A percentile compares a stretch with the other conserved stretches of the same genome.
These are phyloP conservation scores for Tulasnella sp. DNA, from an alignment of 768 basidiomycete species.

Conservation along the genomic window DNA sequence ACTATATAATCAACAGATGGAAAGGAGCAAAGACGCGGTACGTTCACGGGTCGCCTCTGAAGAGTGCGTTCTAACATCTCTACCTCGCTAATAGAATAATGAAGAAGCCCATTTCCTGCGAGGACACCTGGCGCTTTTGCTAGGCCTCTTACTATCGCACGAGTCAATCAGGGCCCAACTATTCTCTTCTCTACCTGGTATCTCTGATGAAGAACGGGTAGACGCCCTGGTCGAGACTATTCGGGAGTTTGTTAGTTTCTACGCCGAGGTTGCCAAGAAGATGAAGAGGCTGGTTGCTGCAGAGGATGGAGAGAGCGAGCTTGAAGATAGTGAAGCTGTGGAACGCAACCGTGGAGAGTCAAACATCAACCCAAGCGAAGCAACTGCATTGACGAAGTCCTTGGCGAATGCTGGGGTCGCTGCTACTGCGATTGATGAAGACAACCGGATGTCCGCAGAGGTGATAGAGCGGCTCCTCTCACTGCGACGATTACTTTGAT, in stretches of 20 bases:
- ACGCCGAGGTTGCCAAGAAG: conserved; percentile 24
- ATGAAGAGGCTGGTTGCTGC: conserved; percentile 16
- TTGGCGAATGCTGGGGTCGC: too few relatives aligned
- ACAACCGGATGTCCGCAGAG: too few relatives aligned
- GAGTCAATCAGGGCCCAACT: conserved; percentile 22
- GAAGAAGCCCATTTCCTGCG: conserved; percentile 30
- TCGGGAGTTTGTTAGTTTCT: conserved; percentile 32
- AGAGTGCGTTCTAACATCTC: neutral
- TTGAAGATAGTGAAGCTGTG: too few relatives aligned
- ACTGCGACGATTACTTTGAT: too few relatives aligned
- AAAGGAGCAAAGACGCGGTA: conserved; percentile 22
- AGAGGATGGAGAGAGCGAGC: too few relatives aligned
- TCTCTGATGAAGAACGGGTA: conserved; percentile 24
- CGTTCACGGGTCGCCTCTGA: conserved; percentile 20
- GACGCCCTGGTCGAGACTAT: conserved; percentile 28
- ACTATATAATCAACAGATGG: conserved; percentile 31
- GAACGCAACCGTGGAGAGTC: too few relatives aligned
- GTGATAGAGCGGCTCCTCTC: too few relatives aligned
- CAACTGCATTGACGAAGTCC: too few relatives aligned
- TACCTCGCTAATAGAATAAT: neutral
- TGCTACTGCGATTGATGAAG: too few relatives aligned
- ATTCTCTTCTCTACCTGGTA: conserved; percentile 29
- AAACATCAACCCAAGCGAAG: too few relatives aligned
- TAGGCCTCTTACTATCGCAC: conserved; percentile 39
- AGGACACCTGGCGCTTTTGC: conserved; percentile 62